Evolutionary conservation across 176 grass and related monocot genomes (phyloP), one percentile per base, ranked within the genome.

Genomic region (Aegilops tauschii): DNA sequence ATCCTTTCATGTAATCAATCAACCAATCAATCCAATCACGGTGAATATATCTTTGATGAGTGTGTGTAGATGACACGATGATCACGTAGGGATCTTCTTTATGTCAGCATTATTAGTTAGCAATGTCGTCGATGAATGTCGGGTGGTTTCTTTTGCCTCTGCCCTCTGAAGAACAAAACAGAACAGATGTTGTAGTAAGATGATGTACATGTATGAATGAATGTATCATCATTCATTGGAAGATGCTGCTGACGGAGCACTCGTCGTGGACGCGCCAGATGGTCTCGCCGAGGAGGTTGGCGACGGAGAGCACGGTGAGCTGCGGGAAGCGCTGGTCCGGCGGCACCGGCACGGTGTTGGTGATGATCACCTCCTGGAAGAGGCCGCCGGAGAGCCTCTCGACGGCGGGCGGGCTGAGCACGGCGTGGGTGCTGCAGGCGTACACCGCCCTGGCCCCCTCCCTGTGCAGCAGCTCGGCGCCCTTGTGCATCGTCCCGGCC

Each of bases 311-410:
- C 61, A 96, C 79, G 35, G 94, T 93, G 74, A 93, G 90, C 83
- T 96, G 87, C 27, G 92, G 90, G 85, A 92, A 94, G 50, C 63
- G 89, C 52, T 93, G 86, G 42, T 87, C 86, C 44, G 89, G 86
- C 23, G 73, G 20, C 32, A 95, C 80, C 2, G 91, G 91, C 10
- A 93, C 82, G 42, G 85, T 97, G 79, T 97, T 97, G 88, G 94
- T 93, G 74, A 96, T 81, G 77, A 96, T 96, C n/a, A 96, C 94
- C 76, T 96, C 92, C 77, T 96, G 90, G 87, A 96, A 96, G 73
- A 96, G 88, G 32, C 89, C 91, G 23, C 94, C 73, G 16, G 94
- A 96, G 86, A 96, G 86, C 89, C 94, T 90, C 52, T 96, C 89
- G 5, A 90, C 78, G 13, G 94, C 94, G 0, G 94, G 91, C 9